Base-by-base conservation (phyloP, 768 basidiomycete genomes). In the Calocybe cyanea region DNA sequence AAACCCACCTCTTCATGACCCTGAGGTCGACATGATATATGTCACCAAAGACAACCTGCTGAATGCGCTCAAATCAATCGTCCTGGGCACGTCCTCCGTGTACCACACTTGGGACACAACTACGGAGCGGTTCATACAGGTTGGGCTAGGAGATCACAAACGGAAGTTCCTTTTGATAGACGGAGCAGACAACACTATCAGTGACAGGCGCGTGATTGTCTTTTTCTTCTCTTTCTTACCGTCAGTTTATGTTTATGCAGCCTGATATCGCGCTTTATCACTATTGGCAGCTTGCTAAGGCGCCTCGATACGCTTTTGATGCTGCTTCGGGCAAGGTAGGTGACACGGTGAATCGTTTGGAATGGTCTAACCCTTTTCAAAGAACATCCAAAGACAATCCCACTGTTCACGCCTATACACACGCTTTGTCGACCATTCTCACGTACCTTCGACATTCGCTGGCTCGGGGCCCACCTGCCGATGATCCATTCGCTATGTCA, bases 1-100 rank as follows among this genome's bases (percentile, higher is more conserved):
- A 18, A 70, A 72, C 21, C 74, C 78, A 34, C 68, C 60, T 21
- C 49, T 79, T 31, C 63, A 66, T 24, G 67, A 76, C 32, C 60
- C 71, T 2, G 38, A 48, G 1, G 58, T 59, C 2, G 67, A 66
- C 9, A 55, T 71, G n/a, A 57, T 75, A 28, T 74, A 77, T 55
- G 62, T 81, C 18, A 60, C 68, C 4, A 69, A 73, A 38, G 51
- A 55, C 7, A 75, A 83, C 14, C 58, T 88, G 19, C 65, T 83
- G 13, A 49, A 61, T 10, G 77, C 75, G 4, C 68, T 91, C 23
- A 75, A 73, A 46, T 67, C 72, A 61, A 77, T 75, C 2, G 67
- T 83, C 4, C 65, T 85, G 24, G 89, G 89, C 34, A 72, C 78
- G 4, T 85, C 88, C 0, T 90, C 89, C 13, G 55, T 68, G 4